Percentiles rank a stretch among this genome's conserved stretches.
Evolutionary conservation across 2,329 filamentous ascomycete species (phyloP).

Genomic region (Botrytis byssoidea): DNA sequence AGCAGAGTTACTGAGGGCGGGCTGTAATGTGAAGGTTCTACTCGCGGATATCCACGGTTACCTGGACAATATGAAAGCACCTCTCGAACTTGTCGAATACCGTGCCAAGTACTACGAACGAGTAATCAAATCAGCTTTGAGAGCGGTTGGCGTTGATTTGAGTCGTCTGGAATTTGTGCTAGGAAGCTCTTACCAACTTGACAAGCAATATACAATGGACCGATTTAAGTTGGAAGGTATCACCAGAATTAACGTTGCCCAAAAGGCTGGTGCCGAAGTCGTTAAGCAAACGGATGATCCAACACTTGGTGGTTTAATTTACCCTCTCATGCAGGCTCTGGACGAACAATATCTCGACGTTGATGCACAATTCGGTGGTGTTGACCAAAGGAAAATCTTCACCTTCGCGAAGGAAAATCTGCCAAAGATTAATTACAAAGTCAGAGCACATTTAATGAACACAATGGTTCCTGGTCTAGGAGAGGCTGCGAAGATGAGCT

Average conservation of each 20-base stretch:
- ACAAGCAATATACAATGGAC: slow-evolving; percentile 79
- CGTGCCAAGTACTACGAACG: slow-evolving; percentile 79
- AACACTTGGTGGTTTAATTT: slow-evolving; percentile 71
- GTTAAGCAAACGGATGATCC: slow-evolving; percentile 76
- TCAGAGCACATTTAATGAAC: slow-evolving; percentile 72
- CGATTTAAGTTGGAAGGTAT: slow-evolving; percentile 65
- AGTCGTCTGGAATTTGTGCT: slow-evolving; percentile 80
- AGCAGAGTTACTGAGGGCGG: slow-evolving; percentile 80
- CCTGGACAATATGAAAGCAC: slow-evolving; percentile 81
- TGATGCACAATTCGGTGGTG: slow-evolving; percentile 83
- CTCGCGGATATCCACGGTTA: slow-evolving; percentile 74
- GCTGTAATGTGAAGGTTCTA: slow-evolving; percentile 73
- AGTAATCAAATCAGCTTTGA: slow-evolving; percentile 60
- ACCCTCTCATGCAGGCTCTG: slow-evolving; percentile 69
- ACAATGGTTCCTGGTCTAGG: slow-evolving; percentile 85
- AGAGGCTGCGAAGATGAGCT: slow-evolving; percentile 81
- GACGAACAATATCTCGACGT: slow-evolving; percentile 64
- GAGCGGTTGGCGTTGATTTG: slow-evolving; percentile 66
- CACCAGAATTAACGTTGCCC: slow-evolving; percentile 50
- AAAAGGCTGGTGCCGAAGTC: slow-evolving; percentile 88
- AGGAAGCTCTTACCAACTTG: slow-evolving; percentile 79
- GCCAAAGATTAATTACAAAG: slow-evolving; percentile 78
- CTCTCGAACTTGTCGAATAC: slow-evolving; percentile 80
- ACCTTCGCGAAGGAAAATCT: slow-evolving; percentile 80
- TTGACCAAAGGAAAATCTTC: slow-evolving; percentile 89